Evolutionary conservation across 352 stramenopile genomes (phyloP).

Genomic region (Phytophthora constricta): DNA sequence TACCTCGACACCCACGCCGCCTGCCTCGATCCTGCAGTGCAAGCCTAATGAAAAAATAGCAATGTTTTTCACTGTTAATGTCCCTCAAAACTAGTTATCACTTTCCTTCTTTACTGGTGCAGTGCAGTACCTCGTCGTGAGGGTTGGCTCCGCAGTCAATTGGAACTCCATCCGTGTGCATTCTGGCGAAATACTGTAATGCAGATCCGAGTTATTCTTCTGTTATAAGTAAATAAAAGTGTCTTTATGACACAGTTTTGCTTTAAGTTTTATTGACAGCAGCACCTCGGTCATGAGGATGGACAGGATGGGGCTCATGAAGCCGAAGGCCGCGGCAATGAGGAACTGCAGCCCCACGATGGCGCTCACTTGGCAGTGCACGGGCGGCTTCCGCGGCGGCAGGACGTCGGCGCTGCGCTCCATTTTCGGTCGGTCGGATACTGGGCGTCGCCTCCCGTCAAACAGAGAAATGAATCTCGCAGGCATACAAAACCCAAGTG

Average conservation of each 20-base stretch:
- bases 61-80: too few relatives aligned
- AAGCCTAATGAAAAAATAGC: slow-evolving; percentile 40
- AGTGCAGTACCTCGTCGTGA: slow-evolving; percentile 36
- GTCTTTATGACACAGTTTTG: slow-evolving; percentile 4
- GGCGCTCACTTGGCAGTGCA: slow-evolving; percentile 43
- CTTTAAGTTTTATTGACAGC: too few relatives aligned
- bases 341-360: slow-evolving; percentile 59
- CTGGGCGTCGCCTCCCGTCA: not conserved
- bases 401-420: slow-evolving; percentile 11
- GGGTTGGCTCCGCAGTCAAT: slow-evolving; percentile 67
- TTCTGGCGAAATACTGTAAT: slow-evolving; percentile 75
- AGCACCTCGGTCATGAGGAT: slow-evolving; percentile 73
- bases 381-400: slow-evolving; percentile 6
- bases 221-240: too few relatives aligned
- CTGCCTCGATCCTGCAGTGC: slow-evolving; percentile 67
- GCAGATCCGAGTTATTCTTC: too few relatives aligned
- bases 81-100: too few relatives aligned
- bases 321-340: slow-evolving; percentile 61
- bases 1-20: slow-evolving; percentile 79
- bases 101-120: not conserved
- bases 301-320: slow-evolving; percentile 70
- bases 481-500: slow-evolving; percentile 22
- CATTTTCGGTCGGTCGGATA: slow-evolving; percentile 25
- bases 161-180: slow-evolving; percentile 47
- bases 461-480: not conserved